Evolutionary conservation across 768 basidiomycete species (phyloP).

Genomic region (Calvatia gigantea): DNA sequence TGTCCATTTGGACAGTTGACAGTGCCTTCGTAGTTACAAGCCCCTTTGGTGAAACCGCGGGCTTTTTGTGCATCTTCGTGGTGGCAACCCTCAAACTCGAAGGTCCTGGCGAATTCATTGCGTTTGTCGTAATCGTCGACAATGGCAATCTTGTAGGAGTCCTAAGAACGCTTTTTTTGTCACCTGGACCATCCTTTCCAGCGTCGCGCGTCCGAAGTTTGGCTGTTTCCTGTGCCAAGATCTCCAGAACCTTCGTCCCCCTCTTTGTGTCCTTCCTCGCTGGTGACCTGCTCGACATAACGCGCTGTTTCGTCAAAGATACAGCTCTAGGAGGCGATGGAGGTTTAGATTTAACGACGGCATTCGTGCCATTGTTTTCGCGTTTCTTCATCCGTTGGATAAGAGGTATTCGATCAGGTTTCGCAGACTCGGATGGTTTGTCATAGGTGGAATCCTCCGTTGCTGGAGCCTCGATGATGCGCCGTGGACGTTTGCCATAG

Average conservation of each 20-base stretch:
- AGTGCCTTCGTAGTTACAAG: constrained; percentile 21
- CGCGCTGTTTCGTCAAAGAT: constrained; percentile 8
- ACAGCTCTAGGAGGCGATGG: constrained; percentile 7
- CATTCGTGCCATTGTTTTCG: constrained; percentile 9
- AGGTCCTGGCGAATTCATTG: constrained; percentile 27
- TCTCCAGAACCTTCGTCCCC: constrained; percentile 1
- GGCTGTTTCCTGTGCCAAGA: constrained; percentile 2
- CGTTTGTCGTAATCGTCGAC: constrained; percentile 1
- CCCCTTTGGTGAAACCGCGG: constrained; percentile 21
- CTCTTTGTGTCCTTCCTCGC: neutral
- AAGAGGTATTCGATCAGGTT: constrained; percentile 18
- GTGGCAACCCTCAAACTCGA: constrained; percentile 22
- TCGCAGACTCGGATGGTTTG: constrained; percentile 35
- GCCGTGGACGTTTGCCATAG: constrained; percentile 61
- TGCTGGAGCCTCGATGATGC: constrained; percentile 47
- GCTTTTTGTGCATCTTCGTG: constrained; percentile 49
- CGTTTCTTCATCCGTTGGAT: constrained; percentile 17
- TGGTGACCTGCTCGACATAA: neutral
- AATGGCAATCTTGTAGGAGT: neutral
- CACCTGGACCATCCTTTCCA: neutral
- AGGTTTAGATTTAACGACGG: constrained; percentile 6
- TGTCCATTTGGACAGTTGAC: constrained; percentile 58
- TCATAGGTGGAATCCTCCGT: constrained; percentile 37
- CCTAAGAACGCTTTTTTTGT: neutral
- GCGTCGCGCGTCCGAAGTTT: neutral